Base-by-base conservation (phyloP, 2,329 filamentous ascomycete species). In the Calonectria multiphialidica region DNA sequence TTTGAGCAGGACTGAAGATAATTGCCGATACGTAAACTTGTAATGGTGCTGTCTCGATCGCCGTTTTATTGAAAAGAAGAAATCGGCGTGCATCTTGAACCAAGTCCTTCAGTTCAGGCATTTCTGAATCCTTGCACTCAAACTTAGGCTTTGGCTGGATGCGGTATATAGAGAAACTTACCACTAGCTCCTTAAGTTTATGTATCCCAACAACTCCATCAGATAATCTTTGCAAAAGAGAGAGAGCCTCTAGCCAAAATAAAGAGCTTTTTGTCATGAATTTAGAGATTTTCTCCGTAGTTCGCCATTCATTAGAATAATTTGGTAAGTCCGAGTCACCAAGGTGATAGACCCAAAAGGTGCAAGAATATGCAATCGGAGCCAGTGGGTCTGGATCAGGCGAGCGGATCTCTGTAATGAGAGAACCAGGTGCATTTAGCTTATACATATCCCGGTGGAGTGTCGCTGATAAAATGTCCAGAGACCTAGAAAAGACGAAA, bases 191-290 rank as follows among this genome's bases (percentile, higher is more conserved):
- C 33, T 55, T 40, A 4, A 62, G 25, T n/a, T 45, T 30, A 23
- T 45, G 8, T 15, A 62, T 33, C 16, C 15, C 57, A 18, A n/a
- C 45, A 12, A 2, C 1, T n/a, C 50, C 72, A 0, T 42, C n/a
- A 0, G 28, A 13, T 9, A 68, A 6, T 81, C 72, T 42, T 74
- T 70, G 12, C 68, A 84, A 72, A 3, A 86, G 79, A 53, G 83
- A 83, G 2, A 87, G 78, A 40, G 83, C 81, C 69, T 88, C 85
- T 4, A 88, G 76, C 85, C 84, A 88, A 67, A 86, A 80, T 1
- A 88, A 79, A 5, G 50, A 68, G 9, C 25, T 68, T 4, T 50
- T 7, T 23, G 12, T n/a, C 0, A 74, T 10, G 25, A 74, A 74
- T 0, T 50, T 3, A 5, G 16, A 6, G 12, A 70, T 8, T 0